These are phyloP conservation scores for Candolleomyces efflorescens DNA, from an alignment of 768 basidiomycete species.

Conservation along the genomic window DNA sequence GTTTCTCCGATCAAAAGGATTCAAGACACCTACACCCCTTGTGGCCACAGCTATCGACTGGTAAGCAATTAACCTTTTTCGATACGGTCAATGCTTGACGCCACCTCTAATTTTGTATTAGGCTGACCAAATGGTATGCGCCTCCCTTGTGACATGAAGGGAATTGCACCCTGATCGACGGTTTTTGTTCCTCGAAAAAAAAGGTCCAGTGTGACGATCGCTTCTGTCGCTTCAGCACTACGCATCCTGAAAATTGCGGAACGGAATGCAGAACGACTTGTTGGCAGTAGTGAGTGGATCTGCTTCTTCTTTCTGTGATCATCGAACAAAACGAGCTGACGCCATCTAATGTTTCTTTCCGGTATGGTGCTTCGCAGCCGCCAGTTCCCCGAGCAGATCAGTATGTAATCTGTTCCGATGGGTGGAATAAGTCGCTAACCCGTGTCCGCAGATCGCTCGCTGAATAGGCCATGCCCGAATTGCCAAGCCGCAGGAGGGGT, in stretches of 20 bases:
- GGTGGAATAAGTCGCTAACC: too few relatives aligned
- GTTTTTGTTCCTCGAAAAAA: constrained; percentile 7
- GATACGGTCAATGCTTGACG: background rate
- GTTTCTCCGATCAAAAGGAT: constrained; percentile 41
- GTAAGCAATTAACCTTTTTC: constrained; percentile 29
- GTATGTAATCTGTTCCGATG: too few relatives aligned
- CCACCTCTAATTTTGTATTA: constrained; percentile 19
- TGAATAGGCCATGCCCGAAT: constrained; percentile 3
- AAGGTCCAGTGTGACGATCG: constrained; percentile 65
- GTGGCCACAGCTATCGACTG: constrained; percentile 50
- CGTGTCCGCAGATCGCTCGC: constrained; percentile 4
- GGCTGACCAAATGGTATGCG: constrained; percentile 58
- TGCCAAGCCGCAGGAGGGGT: background rate
- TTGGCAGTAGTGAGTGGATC: constrained; percentile 68
- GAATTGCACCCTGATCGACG: constrained; percentile 5
- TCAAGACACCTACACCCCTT: constrained; percentile 54
- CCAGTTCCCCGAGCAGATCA: constrained; percentile 63
- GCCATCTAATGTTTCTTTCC: constrained; percentile 4
- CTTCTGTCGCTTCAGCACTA: constrained; percentile 67
- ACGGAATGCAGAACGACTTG: constrained; percentile 57
- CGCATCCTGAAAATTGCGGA: constrained; percentile 57
- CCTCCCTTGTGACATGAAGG: constrained; percentile 7
- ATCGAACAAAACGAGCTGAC: constrained; percentile 15
- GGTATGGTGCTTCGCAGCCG: constrained; percentile 5
- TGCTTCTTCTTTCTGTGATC: background rate